Percentiles rank a stretch among this genome's conserved stretches.
Evolutionary conservation across 805 yeast genomes (phyloP).

Genomic region (Metschnikowia kunwiensis): DNA sequence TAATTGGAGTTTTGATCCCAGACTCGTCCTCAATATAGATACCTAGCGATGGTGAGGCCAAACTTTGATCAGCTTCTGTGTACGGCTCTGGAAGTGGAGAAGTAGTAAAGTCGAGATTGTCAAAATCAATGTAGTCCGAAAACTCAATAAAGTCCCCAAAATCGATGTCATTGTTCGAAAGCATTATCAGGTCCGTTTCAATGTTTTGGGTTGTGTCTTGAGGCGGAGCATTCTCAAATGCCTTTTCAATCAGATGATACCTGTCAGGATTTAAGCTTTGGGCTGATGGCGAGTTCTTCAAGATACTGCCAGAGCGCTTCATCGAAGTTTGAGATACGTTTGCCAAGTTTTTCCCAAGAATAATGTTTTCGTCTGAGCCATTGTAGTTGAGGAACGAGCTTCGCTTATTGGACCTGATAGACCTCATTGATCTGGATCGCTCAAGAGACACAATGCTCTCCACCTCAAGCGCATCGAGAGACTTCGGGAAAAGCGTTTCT

Average conservation of each 20-base stretch:
- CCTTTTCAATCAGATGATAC: slow-evolving; percentile 8
- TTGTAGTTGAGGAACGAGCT: slow-evolving; percentile 39
- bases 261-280: slow-evolving; percentile 19
- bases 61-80: neutral
- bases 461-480: slow-evolving; percentile 62
- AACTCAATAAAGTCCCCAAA: slow-evolving; percentile 38
- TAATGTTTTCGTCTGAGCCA: slow-evolving; percentile 41
- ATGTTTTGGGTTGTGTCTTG: neutral
- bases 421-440: slow-evolving; percentile 57
- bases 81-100: slow-evolving; percentile 8
- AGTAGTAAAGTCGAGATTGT: slow-evolving; percentile 30
- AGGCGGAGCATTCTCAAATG: neutral
- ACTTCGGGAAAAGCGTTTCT: slow-evolving; percentile 68
- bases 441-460: slow-evolving; percentile 73
- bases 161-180: slow-evolving; percentile 14
- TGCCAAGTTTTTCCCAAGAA: slow-evolving; percentile 24
- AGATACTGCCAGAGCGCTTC: slow-evolving; percentile 37
- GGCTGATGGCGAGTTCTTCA: slow-evolving; percentile 33
- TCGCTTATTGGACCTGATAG: slow-evolving; percentile 40
- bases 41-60: slow-evolving; percentile 4
- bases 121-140: slow-evolving; percentile 40
- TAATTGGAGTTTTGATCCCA: neutral
- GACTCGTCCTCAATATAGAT: slow-evolving; percentile 2
- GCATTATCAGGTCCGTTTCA: neutral
- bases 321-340: slow-evolving; percentile 18